A percentile compares a stretch with the other conserved stretches of the same genome.
phyloP scores from a whole-genome alignment of 345 rosid species.

The Isatis tinctoria region DNA sequence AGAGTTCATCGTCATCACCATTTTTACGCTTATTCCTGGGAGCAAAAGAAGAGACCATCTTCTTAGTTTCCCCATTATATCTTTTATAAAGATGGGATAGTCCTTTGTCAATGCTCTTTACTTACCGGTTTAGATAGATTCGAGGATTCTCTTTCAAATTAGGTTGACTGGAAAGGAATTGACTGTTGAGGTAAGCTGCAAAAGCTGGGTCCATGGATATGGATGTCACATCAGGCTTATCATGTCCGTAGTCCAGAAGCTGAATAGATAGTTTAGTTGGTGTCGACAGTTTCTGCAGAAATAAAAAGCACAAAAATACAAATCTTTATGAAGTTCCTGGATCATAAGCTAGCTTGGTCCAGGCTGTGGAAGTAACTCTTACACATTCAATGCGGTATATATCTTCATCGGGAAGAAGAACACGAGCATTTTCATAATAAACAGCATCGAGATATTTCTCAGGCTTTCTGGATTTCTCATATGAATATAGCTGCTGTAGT shows the following conservation, averaged over 20 bases:
- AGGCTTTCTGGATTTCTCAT: slow-evolving; percentile 75
- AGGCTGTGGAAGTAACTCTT: slow-evolving; percentile 31
- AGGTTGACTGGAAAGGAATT: slow-evolving; percentile 59
- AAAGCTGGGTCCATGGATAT: slow-evolving; percentile 82
- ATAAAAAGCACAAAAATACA: neutral
- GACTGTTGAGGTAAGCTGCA: slow-evolving; percentile 66
- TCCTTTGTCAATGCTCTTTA: slow-evolving; percentile 4
- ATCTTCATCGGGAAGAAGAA: slow-evolving; percentile 82
- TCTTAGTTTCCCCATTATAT: neutral
- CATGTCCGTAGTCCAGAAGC: slow-evolving; percentile 84
- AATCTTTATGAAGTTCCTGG: neutral
- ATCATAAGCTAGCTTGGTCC: neutral
- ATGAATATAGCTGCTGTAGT: slow-evolving; percentile 74
- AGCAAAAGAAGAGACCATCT: slow-evolving; percentile 10
- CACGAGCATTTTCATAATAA: slow-evolving; percentile 79
- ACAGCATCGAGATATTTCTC: slow-evolving; percentile 65
- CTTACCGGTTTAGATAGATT: slow-evolving; percentile 74
- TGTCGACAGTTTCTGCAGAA: slow-evolving; percentile 49
- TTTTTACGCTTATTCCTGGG: slow-evolving; percentile 63
- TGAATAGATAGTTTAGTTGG: slow-evolving; percentile 67
- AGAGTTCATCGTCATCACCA: slow-evolving; percentile 38
- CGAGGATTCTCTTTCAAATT: slow-evolving; percentile 56
- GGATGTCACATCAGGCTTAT: slow-evolving; percentile 89
- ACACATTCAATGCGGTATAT: slow-evolving; percentile 93
- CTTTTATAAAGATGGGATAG: neutral